A percentile compares a stretch with the other conserved stretches of the same genome.
These are phyloP conservation scores for Clavispora phyllophila DNA, from an alignment of 805 yeast species.

Conservation along the genomic window DNA sequence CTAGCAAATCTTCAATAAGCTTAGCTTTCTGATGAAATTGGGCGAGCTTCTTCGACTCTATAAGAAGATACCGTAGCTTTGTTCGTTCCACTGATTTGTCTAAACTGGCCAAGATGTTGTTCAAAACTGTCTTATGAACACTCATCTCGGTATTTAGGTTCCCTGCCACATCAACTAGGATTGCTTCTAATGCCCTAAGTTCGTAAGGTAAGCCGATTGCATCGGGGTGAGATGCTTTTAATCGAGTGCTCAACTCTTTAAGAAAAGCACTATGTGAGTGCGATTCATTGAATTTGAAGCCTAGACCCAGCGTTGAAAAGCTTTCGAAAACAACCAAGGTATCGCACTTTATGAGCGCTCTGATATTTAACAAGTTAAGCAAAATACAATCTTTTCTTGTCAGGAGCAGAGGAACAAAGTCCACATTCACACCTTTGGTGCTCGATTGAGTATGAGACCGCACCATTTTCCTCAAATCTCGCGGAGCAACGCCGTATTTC, in stretches of 20 bases:
- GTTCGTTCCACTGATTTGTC: constrained; percentile 80
- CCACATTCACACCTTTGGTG: constrained; percentile 24
- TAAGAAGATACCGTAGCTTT: constrained; percentile 68
- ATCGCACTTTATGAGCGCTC: constrained; percentile 50
- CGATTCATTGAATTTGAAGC: constrained; percentile 41
- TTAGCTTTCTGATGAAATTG: constrained; percentile 81
- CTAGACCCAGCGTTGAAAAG: constrained; percentile 16
- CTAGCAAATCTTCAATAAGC: constrained; percentile 75
- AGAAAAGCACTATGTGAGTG: constrained; percentile 41
- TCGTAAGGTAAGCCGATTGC: constrained; percentile 64
- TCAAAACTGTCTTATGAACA: constrained; percentile 71
- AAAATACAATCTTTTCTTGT: constrained; percentile 44
- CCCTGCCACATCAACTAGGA: constrained; percentile 72
- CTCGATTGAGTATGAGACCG: constrained; percentile 16
- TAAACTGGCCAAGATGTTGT: constrained; percentile 66
- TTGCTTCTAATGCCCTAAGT: constrained; percentile 83
- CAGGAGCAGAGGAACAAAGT: constrained; percentile 54
- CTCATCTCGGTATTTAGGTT: constrained; percentile 83
- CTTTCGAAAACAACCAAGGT: constrained; percentile 45
- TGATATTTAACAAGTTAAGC: constrained; percentile 44
- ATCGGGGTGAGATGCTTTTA: constrained; percentile 26
- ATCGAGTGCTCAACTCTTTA: constrained; percentile 35
- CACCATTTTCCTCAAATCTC: constrained; percentile 55
- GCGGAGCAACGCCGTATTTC: constrained; percentile 44
- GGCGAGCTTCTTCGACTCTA: constrained; percentile 79